These are phyloP conservation scores for Pyrus communis DNA, from an alignment of 306 rosid species.

Conservation along the genomic window DNA sequence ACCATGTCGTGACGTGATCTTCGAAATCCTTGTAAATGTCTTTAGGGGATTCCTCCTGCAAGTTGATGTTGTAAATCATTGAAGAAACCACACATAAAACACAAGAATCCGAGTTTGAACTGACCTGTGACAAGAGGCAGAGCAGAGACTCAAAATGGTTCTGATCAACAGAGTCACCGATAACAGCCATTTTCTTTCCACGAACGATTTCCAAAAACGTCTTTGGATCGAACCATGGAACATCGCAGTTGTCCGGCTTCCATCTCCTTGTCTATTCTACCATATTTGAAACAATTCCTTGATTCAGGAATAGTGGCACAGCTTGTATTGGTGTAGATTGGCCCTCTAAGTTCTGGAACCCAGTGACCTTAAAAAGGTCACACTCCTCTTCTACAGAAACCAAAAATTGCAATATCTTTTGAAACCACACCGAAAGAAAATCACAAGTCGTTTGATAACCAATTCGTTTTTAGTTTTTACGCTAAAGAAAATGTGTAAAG, in stretches of 20 bases:
- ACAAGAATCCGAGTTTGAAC: neutral
- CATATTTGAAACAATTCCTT: slow-evolving; percentile 72
- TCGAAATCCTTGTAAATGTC: slow-evolving; percentile 60
- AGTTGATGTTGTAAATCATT: neutral
- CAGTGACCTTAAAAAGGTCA: slow-evolving; percentile 59
- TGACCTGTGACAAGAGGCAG: slow-evolving; percentile 76
- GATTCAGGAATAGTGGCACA: slow-evolving; percentile 59
- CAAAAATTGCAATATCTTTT: no score
- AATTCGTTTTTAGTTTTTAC: no score
- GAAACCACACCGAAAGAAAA: no score
- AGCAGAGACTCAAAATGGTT: slow-evolving; percentile 80
- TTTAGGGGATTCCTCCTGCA: slow-evolving; percentile 63
- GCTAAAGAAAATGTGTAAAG: no score
- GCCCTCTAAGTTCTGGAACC: slow-evolving; percentile 33
- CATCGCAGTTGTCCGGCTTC: slow-evolving; percentile 63
- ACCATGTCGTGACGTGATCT: slow-evolving; percentile 59
- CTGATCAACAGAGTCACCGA: slow-evolving; percentile 84
- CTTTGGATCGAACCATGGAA: slow-evolving; percentile 48
- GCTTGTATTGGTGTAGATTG: slow-evolving; percentile 60
- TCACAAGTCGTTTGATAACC: no score
- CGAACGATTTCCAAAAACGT: slow-evolving; percentile 39
- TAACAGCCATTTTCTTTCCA: slow-evolving; percentile 67
- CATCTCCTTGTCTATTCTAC: slow-evolving; percentile 67
- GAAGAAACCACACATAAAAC: no score
- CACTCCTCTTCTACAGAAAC: slow-evolving; percentile 38